A percentile compares a stretch with the other conserved stretches of the same genome.
phyloP scores from a whole-genome alignment of 345 rosid species.

The Syzygium aromaticum region DNA sequence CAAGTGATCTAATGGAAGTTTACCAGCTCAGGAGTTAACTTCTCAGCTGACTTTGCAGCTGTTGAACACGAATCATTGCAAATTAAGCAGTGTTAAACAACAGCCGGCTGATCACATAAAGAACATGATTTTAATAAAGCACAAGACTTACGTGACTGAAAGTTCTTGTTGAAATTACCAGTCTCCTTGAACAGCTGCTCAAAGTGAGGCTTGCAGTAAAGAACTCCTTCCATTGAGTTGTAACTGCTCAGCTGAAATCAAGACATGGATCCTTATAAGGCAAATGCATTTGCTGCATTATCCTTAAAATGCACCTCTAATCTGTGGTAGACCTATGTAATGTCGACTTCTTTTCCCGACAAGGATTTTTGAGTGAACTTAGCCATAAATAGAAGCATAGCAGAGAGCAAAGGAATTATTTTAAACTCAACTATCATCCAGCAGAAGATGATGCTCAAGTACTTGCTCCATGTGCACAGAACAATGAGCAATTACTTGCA shows the following conservation, averaged over 20 bases:
- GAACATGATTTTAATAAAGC: background rate
- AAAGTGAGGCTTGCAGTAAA: conserved; percentile 95
- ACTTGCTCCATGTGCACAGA: background rate
- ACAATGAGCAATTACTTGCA: background rate
- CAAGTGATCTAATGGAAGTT: conserved; percentile 8
- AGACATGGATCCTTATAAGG: background rate
- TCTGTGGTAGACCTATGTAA: background rate
- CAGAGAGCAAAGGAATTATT: background rate
- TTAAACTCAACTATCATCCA: background rate
- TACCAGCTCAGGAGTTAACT: conserved; percentile 86
- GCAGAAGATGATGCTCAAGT: background rate
- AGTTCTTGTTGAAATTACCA: conserved; percentile 88
- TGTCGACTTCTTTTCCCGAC: background rate
- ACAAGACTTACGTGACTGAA: conserved; percentile 70
- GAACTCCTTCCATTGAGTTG: conserved; percentile 96
- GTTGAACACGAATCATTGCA: conserved; percentile 25
- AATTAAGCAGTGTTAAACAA: conserved; percentile 1
- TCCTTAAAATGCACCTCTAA: background rate
- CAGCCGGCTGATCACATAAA: background rate
- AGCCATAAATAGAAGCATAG: background rate
- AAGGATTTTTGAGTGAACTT: background rate
- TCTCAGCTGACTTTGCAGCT: conserved; percentile 90
- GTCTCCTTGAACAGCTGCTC: conserved; percentile 97
- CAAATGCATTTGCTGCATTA: background rate
- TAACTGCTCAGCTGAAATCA: conserved; percentile 69